Evolutionary conservation across 2,329 filamentous ascomycete genomes (phyloP).

Genomic region (Monilinia fructigena): DNA sequence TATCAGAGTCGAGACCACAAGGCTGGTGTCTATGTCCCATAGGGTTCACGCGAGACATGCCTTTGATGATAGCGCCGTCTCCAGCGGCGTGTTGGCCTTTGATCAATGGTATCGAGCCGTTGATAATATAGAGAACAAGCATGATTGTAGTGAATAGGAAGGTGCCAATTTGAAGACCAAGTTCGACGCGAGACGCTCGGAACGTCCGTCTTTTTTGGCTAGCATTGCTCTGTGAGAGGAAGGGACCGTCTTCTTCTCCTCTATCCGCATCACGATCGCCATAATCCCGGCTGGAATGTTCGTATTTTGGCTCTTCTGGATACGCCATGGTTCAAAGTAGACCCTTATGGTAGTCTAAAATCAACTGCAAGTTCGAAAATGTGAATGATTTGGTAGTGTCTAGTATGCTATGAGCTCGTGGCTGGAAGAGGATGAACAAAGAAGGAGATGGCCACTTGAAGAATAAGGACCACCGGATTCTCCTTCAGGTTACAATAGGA

Average conservation of each 20-base stretch:
- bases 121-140: slow-evolving; percentile 2
- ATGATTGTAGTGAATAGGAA: neutral
- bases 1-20: slow-evolving; percentile 3
- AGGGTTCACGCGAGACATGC: slow-evolving; percentile 3
- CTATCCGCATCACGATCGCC: slow-evolving; percentile 1
- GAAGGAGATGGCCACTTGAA: no score
- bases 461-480: no score
- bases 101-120: neutral
- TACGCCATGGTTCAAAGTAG: neutral
- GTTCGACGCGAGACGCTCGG: neutral
- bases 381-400: neutral
- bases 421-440: no score
- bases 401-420: no score
- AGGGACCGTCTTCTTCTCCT: neutral
- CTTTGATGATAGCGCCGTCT: neutral
- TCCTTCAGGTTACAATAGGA: no score
- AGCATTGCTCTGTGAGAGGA: neutral
- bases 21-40: neutral
- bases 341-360: neutral
- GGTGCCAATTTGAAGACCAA: neutral
- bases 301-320: slow-evolving; percentile 2
- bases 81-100: neutral
- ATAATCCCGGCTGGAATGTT: neutral
- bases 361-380: neutral
- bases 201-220: neutral